Evolutionary conservation across 768 basidiomycete genomes (phyloP).

Genomic region (Mycena galopus): DNA sequence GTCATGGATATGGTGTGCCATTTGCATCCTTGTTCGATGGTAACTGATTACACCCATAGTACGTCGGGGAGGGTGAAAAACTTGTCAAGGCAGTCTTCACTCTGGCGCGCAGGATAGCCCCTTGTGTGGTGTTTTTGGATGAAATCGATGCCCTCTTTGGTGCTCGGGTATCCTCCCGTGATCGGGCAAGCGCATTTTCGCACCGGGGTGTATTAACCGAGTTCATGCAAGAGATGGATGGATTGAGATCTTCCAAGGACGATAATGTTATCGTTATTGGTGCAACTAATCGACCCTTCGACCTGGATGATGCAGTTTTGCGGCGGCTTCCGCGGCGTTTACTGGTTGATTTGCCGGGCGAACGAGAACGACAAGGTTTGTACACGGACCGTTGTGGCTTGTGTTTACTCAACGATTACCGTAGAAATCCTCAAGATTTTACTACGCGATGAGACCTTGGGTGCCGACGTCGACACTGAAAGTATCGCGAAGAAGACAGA

Average conservation of each 20-base stretch:
- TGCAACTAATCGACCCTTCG: conserved; percentile 93
- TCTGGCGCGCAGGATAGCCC: conserved; percentile 86
- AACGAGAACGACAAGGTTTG: conserved; percentile 86
- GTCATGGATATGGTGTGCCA: conserved; percentile 92
- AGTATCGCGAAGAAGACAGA: conserved; percentile 79
- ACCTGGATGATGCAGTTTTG: conserved; percentile 92
- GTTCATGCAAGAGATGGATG: conserved; percentile 98
- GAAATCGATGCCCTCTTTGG: conserved; percentile 96
- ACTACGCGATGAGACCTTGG: conserved; percentile 83
- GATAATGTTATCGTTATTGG: conserved; percentile 92
- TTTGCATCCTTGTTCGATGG: neutral
- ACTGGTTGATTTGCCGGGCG: conserved; percentile 90
- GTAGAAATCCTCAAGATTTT: conserved; percentile 90
- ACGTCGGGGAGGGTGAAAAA: conserved; percentile 92
- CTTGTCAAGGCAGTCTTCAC: conserved; percentile 91
- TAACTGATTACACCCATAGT: conserved; percentile 55
- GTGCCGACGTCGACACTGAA: conserved; percentile 71
- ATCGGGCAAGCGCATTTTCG: conserved; percentile 83
- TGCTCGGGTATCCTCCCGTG: conserved; percentile 81
- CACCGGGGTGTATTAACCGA: conserved; percentile 76
- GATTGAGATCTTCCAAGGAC: conserved; percentile 82
- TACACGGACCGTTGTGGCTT: conserved; percentile 4
- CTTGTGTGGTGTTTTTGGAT: conserved; percentile 95
- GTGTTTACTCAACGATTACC: conserved; percentile 16
- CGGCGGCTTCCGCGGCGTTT: conserved; percentile 89